These are phyloP conservation scores for Bipolaris cookei DNA, from an alignment of 2,329 filamentous ascomycete species.

Conservation along the genomic window DNA sequence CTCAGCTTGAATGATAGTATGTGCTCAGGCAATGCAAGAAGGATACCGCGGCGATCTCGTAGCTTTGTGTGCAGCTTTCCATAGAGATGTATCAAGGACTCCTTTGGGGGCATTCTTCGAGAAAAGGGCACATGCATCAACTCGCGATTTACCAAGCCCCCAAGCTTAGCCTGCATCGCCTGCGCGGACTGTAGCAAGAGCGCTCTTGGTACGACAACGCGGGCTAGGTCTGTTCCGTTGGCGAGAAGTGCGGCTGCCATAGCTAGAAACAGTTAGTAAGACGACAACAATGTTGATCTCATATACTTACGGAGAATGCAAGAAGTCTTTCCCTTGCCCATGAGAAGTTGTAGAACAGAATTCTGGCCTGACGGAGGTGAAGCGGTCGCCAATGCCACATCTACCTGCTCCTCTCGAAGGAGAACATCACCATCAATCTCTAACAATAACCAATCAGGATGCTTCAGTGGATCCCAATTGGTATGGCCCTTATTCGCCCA, in stretches of 20 bases:
- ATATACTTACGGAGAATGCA: conserved; percentile 58
- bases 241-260: conserved; percentile 61
- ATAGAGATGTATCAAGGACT: conserved; percentile 42
- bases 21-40: conserved; percentile 68
- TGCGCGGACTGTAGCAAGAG: conserved; percentile 65
- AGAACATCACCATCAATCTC: conserved; percentile 70
- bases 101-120: conserved; percentile 53
- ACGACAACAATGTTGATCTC: background rate
- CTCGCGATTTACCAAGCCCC: conserved; percentile 61
- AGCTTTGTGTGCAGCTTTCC: conserved; percentile 52
- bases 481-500: conserved; percentile 57
- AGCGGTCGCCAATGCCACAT: conserved; percentile 68
- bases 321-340: conserved; percentile 70
- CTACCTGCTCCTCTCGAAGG: conserved; percentile 66
- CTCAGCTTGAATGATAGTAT: conserved; percentile 69
- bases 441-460: conserved; percentile 69
- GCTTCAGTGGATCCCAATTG: conserved; percentile 61
- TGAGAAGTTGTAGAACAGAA: conserved; percentile 70
- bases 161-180: conserved; percentile 61
- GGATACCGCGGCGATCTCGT: conserved; percentile 56
- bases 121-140: conserved; percentile 66
- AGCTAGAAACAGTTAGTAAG: conserved; percentile 39
- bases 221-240: conserved; percentile 52
- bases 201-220: conserved; percentile 64
- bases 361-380: conserved; percentile 59